phyloP scores from a whole-genome alignment of 345 rosid genomes.

The Excoecaria cochinchinensis region DNA sequence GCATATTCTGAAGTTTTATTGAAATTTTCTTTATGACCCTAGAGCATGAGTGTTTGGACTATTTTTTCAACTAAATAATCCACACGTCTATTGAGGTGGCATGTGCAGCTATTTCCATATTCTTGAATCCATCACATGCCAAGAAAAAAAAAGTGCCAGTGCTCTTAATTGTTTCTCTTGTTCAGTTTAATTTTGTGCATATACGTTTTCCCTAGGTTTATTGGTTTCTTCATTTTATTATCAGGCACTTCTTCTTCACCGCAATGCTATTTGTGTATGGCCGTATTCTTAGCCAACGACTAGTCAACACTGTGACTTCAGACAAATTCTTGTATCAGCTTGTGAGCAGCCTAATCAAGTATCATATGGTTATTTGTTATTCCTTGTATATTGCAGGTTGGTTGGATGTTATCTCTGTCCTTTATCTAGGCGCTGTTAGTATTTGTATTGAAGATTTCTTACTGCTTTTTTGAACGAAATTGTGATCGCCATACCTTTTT shows the following conservation, averaged over 20 bases:
- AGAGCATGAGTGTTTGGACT: background rate
- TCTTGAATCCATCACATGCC: background rate
- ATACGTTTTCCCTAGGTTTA: background rate
- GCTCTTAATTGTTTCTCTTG: background rate
- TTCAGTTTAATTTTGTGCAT: background rate
- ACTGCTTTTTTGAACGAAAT: background rate
- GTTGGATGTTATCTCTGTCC: conserved; percentile 18
- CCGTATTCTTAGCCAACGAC: conserved; percentile 87
- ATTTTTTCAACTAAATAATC: background rate
- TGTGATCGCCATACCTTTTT: background rate
- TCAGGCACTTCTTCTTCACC: conserved; percentile 97
- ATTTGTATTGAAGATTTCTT: background rate
- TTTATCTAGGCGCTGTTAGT: background rate
- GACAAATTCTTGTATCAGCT: conserved; percentile 80
- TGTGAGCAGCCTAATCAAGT: conserved; percentile 79
- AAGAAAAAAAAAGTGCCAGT: background rate
- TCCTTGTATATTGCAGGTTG: conserved; percentile 84
- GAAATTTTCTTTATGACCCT: background rate
- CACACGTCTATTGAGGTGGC: background rate
- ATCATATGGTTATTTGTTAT: conserved; percentile 89
- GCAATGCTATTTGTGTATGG: conserved; percentile 96
- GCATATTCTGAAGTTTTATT: background rate
- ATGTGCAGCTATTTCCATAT: background rate
- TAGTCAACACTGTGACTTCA: conserved; percentile 79
- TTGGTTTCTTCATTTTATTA: conserved; percentile 10